Percentiles rank a stretch among this genome's conserved stretches.
Evolutionary conservation across 106 monocot genomes (phyloP).

Genomic region (Dendrobium chrysotoxum): DNA sequence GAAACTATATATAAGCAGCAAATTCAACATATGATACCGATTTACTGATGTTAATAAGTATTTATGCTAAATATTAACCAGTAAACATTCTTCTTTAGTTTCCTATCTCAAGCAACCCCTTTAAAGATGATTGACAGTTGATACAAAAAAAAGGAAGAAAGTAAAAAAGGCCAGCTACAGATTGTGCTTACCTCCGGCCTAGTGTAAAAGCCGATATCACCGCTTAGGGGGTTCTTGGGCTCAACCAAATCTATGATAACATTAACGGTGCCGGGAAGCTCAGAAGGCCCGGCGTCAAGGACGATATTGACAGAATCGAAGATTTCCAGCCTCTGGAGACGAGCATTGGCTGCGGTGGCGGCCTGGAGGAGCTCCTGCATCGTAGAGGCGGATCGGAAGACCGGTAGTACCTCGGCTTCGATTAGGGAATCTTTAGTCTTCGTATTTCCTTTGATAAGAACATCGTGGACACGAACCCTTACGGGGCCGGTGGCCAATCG

Average conservation of each 20-base stretch:
- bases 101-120: not conserved
- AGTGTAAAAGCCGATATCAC: slow-evolving; percentile 34
- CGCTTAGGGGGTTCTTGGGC: slow-evolving; percentile 34
- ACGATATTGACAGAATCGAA: slow-evolving; percentile 52
- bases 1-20: not conserved
- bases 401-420: slow-evolving; percentile 49
- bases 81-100: not conserved
- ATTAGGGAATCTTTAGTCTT: slow-evolving; percentile 53
- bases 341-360: slow-evolving; percentile 37
- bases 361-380: slow-evolving; percentile 59
- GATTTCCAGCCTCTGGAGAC: slow-evolving; percentile 36
- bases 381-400: slow-evolving; percentile 29
- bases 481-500: slow-evolving; percentile 29
- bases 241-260: slow-evolving; percentile 53
- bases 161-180: not conserved
- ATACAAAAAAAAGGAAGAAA: not conserved
- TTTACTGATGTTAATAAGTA: not conserved
- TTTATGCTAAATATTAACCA: not conserved
- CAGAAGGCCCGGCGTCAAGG: slow-evolving; percentile 56
- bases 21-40: not conserved
- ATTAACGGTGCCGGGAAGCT: slow-evolving; percentile 54
- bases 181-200: slow-evolving; percentile 32
- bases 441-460: slow-evolving; percentile 45
- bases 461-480: slow-evolving; percentile 52
- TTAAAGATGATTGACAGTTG: not conserved